Conservation (phyloP, 192 early-diverging fungal species). For the Rhizoclosmatium globosum region DNA sequence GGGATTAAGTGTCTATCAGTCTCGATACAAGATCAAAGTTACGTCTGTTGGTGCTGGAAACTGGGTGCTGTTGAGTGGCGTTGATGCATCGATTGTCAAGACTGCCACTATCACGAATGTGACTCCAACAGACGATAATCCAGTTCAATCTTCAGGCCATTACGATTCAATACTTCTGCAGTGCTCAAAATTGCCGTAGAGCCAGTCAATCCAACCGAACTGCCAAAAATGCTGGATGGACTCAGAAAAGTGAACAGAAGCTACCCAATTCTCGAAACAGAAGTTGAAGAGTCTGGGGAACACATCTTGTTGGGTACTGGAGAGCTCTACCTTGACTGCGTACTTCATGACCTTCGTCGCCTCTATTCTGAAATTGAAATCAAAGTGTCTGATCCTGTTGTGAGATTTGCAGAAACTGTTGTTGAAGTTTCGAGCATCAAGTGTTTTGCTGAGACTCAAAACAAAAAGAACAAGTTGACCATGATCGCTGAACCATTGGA, state of each 20-base stretch:
- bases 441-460: slow-evolving; percentile 98
- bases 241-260: slow-evolving; percentile 95
- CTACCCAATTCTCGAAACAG: slow-evolving; percentile 88
- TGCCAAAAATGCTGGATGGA: slow-evolving; percentile 98
- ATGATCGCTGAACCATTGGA: slow-evolving; percentile 96
- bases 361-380: slow-evolving; percentile 97
- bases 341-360: slow-evolving; percentile 92
- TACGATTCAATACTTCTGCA: slow-evolving; percentile 82
- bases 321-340: slow-evolving; percentile 96
- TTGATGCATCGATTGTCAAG: slow-evolving; percentile 92
- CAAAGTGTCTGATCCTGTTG: slow-evolving; percentile 98
- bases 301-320: slow-evolving; percentile 95
- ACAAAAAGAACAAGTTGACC: slow-evolving; percentile 98
- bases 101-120: slow-evolving; percentile 90
- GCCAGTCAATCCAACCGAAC: slow-evolving; percentile 96
- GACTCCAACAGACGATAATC: slow-evolving; percentile 65
- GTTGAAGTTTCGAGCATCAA: slow-evolving; percentile 93
- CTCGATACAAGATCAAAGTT: slow-evolving; percentile 86
- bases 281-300: slow-evolving; percentile 97
- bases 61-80: slow-evolving; percentile 92
- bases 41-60: slow-evolving; percentile 81
- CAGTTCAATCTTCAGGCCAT: slow-evolving; percentile 84
- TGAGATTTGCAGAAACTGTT: slow-evolving; percentile 94
- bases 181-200: slow-evolving; percentile 97
- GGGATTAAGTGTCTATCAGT: slow-evolving; percentile 80